Evolutionary conservation across 1,139 yeast species (phyloP).

Genomic region (Geotrichum macrosporum): DNA sequence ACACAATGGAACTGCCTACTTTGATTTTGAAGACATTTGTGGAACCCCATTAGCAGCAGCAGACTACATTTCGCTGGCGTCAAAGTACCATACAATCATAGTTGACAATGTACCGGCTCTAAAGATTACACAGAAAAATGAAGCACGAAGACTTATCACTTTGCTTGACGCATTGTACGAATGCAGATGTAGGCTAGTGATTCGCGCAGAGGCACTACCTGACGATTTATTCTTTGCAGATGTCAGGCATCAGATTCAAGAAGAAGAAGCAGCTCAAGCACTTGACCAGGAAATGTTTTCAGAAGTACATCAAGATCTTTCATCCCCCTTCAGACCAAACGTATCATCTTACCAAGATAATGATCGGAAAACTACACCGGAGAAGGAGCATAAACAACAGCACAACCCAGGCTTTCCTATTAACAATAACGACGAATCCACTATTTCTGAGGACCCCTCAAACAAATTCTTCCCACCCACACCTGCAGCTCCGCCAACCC

Average conservation of each 20-base stretch:
- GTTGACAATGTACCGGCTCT: slow-evolving; percentile 60
- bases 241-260: slow-evolving; percentile 27
- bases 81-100: slow-evolving; percentile 53
- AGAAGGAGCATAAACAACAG: slow-evolving; percentile 3
- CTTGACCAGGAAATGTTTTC: slow-evolving; percentile 70
- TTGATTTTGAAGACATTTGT: slow-evolving; percentile 56
- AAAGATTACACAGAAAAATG: slow-evolving; percentile 57
- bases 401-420: neutral
- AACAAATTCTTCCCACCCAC: slow-evolving; percentile 15
- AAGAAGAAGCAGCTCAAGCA: slow-evolving; percentile 25
- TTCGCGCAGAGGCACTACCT: slow-evolving; percentile 49
- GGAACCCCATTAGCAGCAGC: slow-evolving; percentile 58
- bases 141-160: slow-evolving; percentile 64
- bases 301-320: slow-evolving; percentile 55
- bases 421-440: slow-evolving; percentile 16
- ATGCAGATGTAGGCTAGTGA: slow-evolving; percentile 54
- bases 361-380: slow-evolving; percentile 35
- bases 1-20: slow-evolving; percentile 44
- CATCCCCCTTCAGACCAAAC: slow-evolving; percentile 67
- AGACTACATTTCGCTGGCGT: slow-evolving; percentile 65
- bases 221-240: slow-evolving; percentile 58
- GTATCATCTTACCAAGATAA: slow-evolving; percentile 56
- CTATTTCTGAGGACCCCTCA: slow-evolving; percentile 15
- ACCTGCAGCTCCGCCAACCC: slow-evolving; percentile 5
- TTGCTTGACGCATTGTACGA: slow-evolving; percentile 67